A percentile compares a stretch with the other conserved stretches of the same genome.
These are phyloP conservation scores for Penicillium sp. DNA, from an alignment of 2,329 filamentous ascomycete genomes.

Conservation along the genomic window DNA sequence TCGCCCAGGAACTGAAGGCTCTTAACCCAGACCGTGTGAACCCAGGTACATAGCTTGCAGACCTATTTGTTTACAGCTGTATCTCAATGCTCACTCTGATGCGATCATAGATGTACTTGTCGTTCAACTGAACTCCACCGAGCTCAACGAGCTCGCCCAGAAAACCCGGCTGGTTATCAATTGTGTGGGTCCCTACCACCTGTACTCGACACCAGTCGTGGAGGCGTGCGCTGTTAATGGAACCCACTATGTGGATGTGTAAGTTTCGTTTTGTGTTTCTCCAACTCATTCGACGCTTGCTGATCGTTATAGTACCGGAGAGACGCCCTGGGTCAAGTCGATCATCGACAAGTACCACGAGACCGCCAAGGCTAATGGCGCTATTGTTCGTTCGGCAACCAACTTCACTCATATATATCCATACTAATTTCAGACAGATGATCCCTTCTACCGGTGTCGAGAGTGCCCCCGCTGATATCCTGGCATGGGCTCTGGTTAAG, in stretches of 20 bases:
- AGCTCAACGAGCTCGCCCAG: slow-evolving; percentile 45
- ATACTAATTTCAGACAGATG: slow-evolving; percentile 34
- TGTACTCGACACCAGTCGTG: slow-evolving; percentile 56
- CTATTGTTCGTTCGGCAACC: slow-evolving; percentile 44
- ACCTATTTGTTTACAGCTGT: neutral
- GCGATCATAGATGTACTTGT: slow-evolving; percentile 36
- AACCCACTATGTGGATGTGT: slow-evolving; percentile 60
- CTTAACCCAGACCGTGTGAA: slow-evolving; percentile 60
- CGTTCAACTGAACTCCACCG: slow-evolving; percentile 41
- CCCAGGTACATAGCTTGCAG: slow-evolving; percentile 49
- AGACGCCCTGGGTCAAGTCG: slow-evolving; percentile 55
- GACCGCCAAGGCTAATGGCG: slow-evolving; percentile 50
- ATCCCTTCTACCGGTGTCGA: slow-evolving; percentile 55
- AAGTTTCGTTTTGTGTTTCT: slow-evolving; percentile 5
- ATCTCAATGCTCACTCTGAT: slow-evolving; percentile 6
- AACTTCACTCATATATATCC: neutral
- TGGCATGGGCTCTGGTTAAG: slow-evolving; percentile 46
- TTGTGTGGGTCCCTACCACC: slow-evolving; percentile 55
- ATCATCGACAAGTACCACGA: slow-evolving; percentile 56
- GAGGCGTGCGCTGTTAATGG: slow-evolving; percentile 56
- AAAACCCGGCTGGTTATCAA: slow-evolving; percentile 54
- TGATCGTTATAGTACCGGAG: slow-evolving; percentile 45
- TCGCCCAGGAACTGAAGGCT: slow-evolving; percentile 58
- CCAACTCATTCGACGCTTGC: neutral
- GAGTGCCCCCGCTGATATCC: slow-evolving; percentile 51